Base-by-base conservation (phyloP, 495 filamentous ascomycete genomes). In the Glarea lozoyensis region DNA sequence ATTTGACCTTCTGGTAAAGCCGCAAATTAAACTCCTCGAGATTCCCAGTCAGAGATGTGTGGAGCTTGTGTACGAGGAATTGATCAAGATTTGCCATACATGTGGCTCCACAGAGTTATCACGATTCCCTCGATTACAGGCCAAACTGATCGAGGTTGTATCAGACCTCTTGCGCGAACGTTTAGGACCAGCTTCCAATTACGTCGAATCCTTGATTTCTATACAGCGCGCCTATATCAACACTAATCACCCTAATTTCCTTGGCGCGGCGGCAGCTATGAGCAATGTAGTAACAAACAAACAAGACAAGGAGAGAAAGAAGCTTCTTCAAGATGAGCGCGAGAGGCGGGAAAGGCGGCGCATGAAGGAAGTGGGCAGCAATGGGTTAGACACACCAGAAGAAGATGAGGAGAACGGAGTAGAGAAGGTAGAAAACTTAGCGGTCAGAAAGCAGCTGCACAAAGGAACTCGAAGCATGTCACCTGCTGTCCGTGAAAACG, bases 221-320 rank as follows among this genome's bases (percentile, higher is more conserved):
- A 99, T 99, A 23, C 92, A 99, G 63, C 75, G 92, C 45, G 92
- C 92, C 12, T 99, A 99, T 60, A 96, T 99, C 62, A 99, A 99
- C 63, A 99, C 92, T 30, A 99, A 99, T 58, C 92, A 99, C 53
- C 92, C 92, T 23, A 99, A 99, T 55, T 99, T 99, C 69, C 76
- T 96, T 16, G 93, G 92, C 32, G 92, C 92, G 10, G 90, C 92
- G 5, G 89, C 88, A n/a, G 92, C 92, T 19, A 99, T 99, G 92
- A 86, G 84, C 42, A 84, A 88, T 9, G 90, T 97, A 37, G 90
- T 99, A 27, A 83, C 81, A 54, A 87, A 82, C 55, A 93, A 88
- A 61, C 87, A 96, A 57, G 90, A 99, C 45, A 80, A 88, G 58
- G 92, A 97, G 57, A 76, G 84, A 57, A 88, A 88, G 59, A 76